phyloP scores from a whole-genome alignment of 176 grass and related monocot species.

The Lolium rigidum region DNA sequence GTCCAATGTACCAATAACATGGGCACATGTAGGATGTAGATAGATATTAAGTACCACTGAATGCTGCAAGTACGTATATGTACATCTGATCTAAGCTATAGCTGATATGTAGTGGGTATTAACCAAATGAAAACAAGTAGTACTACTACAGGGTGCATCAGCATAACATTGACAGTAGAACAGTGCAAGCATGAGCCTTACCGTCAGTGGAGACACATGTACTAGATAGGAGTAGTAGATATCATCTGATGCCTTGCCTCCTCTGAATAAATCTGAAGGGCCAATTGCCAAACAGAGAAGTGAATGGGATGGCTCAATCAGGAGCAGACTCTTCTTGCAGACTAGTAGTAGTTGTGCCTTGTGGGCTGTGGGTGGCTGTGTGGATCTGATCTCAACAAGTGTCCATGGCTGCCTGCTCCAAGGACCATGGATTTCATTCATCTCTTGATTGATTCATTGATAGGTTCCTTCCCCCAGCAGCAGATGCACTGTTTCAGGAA shows the following conservation, averaged over 20 bases:
- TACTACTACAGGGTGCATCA: slow-evolving; percentile 30
- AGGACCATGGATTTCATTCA: slow-evolving; percentile 48
- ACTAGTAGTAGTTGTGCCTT: background rate
- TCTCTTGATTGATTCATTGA: slow-evolving; percentile 10
- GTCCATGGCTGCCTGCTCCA: slow-evolving; percentile 34
- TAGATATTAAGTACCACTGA: background rate
- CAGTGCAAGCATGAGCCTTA: slow-evolving; percentile 38
- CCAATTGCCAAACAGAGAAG: slow-evolving; percentile 19
- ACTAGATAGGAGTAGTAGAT: background rate
- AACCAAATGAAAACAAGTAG: background rate
- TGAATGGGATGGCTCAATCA: slow-evolving; percentile 42
- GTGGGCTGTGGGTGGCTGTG: background rate
- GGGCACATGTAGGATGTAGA: background rate
- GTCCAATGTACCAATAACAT: slow-evolving; percentile 7
- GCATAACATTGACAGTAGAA: slow-evolving; percentile 8
- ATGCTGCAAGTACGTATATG: background rate
- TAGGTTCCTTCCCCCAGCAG: background rate
- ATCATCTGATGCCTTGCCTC: slow-evolving; percentile 41
- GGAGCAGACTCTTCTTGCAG: slow-evolving; percentile 36
- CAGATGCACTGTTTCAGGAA: slow-evolving; percentile 40
- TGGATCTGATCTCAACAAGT: slow-evolving; percentile 50
- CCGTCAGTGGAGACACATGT: slow-evolving; percentile 33
- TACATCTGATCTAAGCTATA: background rate
- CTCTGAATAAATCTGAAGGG: background rate
- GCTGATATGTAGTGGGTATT: background rate